Evolutionary conservation across 768 basidiomycete genomes (phyloP), one percentile per base, ranked within the genome.

Genomic region (Leccinellum albellum): DNA sequence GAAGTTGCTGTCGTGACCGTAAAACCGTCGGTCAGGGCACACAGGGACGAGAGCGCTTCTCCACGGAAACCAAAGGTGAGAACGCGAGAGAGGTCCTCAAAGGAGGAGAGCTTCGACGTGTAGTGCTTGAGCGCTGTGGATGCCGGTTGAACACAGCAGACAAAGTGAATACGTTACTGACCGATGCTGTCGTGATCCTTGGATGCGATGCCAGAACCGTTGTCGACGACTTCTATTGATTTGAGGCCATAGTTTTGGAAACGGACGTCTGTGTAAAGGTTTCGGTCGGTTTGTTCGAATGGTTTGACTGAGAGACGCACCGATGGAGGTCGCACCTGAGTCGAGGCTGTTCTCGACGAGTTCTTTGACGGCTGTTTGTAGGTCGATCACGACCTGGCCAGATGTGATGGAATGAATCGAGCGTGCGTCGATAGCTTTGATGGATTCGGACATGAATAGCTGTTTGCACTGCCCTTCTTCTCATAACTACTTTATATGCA

Each of bases 331-430:
- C 0, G 94, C 91, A 0, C 89, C 89, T 1, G 97, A 94, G 70
- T 99, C 97, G 28, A 98, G 75, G 56, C 92, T 91, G 70, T 99
- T 99, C 74, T 99, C 97, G 2, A 99, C 83, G 9, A 98, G 83
- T 71, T 99, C 97, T 70, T 98, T 99, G 57, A 98, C 87, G 2
- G 94, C 93, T 0, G 89, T 91, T 68, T 94, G 93, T 1, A 98
- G 82, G 69, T 97, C 94, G 26, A 95, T 79, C 1, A 98, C 89
- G 47, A 98, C 96, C 70, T 98, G 97, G 2, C 96, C 96, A 2
- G 93, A 93, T 0, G 94, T 91, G 53, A 99, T 91, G 53, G 83
- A 79, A 70, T 98, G 97, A 10, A 95, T 79, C 3, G 94, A 91
- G 5, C 79, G 72, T 3, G 75, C 73, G 65, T 95, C 92, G 61